Evolutionary conservation across 371 early-diverging fungal species (phyloP), one percentile per base, ranked within the genome.

Genomic region (Mucor saturninus): DNA sequence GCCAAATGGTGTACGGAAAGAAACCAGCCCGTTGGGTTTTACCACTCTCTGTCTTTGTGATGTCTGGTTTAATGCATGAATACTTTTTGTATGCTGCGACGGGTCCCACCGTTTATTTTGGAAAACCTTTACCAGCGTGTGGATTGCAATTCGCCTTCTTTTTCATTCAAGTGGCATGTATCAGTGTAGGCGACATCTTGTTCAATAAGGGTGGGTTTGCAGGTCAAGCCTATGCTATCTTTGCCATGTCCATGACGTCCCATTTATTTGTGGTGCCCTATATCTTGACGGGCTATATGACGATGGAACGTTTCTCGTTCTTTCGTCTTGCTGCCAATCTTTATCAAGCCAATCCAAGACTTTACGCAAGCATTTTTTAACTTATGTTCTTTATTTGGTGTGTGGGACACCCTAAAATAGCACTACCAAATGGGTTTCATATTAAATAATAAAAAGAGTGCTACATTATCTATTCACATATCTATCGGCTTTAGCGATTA

Each of bases 51-150:
- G 78, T 78, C 0, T 78, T 78, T 71, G 58, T 65, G 10, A 68
- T 78, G 54, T 75, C 75, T 4, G 78, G 78, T 2, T 28, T 75
- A 0, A 78, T 78, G 78, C 78, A 78, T 45, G 78, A 78, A 38
- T 78, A 75, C 55, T 75, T 74, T 52, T 46, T 78, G 7, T 74
- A 64, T 49, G 69, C 69, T 48, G 58, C 75, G 0, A 62, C 73
- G 1, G 78, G 78, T 0, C 48, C 69, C 7, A 13, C 46, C 8
- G n/a, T 62, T 9, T 71, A 78, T 35, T 74, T 63, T 4, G 62
- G 65, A 15, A 30, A 42, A 10, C 64, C 69, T 35, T 35, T 68
- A 21, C 65, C 72, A 0, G 69, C 68, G 7, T 64, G 70, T 58
- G 73, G 71, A 3, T 54, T 68, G 42, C 78, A 78, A 26, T 59